Base-by-base conservation (phyloP, 2,329 filamentous ascomycete genomes). In the Botrytis fabae region DNA sequence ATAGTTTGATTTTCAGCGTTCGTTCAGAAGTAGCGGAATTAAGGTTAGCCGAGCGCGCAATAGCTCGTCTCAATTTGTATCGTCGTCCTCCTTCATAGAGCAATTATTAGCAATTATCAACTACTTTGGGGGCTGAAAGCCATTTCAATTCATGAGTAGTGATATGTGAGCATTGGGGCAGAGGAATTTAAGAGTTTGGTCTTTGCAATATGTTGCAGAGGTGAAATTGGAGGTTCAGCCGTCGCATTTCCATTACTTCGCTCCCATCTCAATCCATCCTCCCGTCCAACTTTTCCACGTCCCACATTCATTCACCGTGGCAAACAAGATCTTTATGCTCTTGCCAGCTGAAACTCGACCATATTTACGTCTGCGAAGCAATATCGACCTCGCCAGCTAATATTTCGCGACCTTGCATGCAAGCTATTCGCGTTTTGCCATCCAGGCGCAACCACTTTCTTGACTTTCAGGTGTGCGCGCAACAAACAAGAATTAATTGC, bases 101-200 rank as follows among this genome's bases (percentile, higher is more conserved):
- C 75, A 79, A 79, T 76, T 77, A 74, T 79, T 74, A 77, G 76
- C 76, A 75, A 76, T 77, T 60, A 68, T 46, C 73, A 73, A 70
- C 75, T 73, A 77, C 75, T 74, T 75, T 73, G 75, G 76, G 70
- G 74, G 73, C 69, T 65, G 60, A 75, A 74, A 73, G 75, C 69
- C 57, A 75, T 76, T 69, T 72, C 73, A 70, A 74, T 51, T 64
- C 61, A 68, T 77, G 76, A 78, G 75, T 46, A 76, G 75, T 80
- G 76, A 79, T 77, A 77, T 76, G 73, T 76, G 76, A 78, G 74
- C 73, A 74, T 59, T 35, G 40, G 70, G 62, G 60, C 38, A 38
- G 60, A 71, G 44, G 46, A 71, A 54, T 18, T 44, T 32, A 65
- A 64, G 69, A 65, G 69, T 59, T 57, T 69, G 74, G 62, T 73